Percentiles rank a stretch among this genome's conserved stretches.
These are phyloP conservation scores for Colletotrichum navitas DNA, from an alignment of 2,329 filamentous ascomycete genomes.

Conservation along the genomic window DNA sequence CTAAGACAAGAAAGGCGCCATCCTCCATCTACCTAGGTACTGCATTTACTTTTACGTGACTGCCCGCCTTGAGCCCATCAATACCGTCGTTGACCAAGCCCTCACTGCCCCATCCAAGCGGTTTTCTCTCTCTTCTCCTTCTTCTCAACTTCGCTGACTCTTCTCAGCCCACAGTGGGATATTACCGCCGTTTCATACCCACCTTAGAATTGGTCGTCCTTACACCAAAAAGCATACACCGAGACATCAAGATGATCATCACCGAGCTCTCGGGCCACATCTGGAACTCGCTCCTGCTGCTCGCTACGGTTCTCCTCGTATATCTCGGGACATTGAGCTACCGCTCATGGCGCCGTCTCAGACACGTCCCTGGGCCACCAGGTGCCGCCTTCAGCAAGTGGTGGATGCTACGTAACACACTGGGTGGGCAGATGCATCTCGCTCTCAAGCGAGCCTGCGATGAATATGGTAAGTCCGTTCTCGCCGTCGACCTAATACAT, in stretches of 20 bases:
- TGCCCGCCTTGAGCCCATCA: neutral
- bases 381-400: slow-evolving; percentile 50
- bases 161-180: neutral
- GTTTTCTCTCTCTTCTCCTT: neutral
- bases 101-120: neutral
- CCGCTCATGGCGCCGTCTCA: slow-evolving; percentile 50
- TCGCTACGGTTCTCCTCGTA: slow-evolving; percentile 30
- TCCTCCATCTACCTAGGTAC: neutral
- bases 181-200: neutral
- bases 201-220: neutral
- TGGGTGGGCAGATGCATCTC: slow-evolving; percentile 44
- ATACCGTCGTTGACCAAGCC: neutral
- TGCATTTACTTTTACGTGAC: slow-evolving; percentile 5
- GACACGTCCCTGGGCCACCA: slow-evolving; percentile 52
- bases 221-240: neutral
- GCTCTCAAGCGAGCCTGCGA: slow-evolving; percentile 43
- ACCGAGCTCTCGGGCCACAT: slow-evolving; percentile 14
- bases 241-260: slow-evolving; percentile 29
- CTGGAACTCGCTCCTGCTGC: slow-evolving; percentile 18
- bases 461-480: slow-evolving; percentile 40
- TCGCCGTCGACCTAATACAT: slow-evolving; percentile 6
- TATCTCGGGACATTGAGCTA: slow-evolving; percentile 38
- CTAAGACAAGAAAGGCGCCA: slow-evolving; percentile 6
- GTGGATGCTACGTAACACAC: slow-evolving; percentile 49
- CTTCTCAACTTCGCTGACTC: neutral